Conservation (phyloP, 345 rosid genomes). For the Jatropha curcas region DNA sequence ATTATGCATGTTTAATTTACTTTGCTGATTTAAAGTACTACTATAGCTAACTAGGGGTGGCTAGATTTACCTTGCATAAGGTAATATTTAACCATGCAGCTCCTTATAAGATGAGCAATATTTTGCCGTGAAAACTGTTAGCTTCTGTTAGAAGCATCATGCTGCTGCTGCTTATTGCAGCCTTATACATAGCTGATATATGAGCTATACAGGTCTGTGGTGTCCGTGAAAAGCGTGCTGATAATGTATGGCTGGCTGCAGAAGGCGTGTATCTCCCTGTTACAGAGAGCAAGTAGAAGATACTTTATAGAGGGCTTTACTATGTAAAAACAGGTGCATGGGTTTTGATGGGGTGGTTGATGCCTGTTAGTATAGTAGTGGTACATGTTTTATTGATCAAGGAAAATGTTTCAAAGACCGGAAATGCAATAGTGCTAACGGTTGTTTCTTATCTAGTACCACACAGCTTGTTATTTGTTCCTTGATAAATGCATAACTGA, state of each 20-base stretch:
- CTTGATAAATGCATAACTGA: neutral
- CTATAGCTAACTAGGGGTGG: neutral
- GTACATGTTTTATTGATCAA: conserved; percentile 18
- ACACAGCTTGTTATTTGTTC: neutral
- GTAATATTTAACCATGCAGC: neutral
- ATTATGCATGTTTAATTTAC: neutral
- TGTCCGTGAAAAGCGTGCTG: conserved; percentile 74
- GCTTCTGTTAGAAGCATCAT: neutral
- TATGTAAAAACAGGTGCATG: conserved; percentile 35
- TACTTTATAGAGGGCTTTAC: neutral
- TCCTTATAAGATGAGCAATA: neutral
- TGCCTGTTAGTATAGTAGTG: conserved; percentile 27
- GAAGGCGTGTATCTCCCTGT: conserved; percentile 95
- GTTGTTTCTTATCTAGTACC: conserved; percentile 1
- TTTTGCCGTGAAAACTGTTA: neutral
- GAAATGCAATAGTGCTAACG: neutral
- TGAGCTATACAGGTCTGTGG: conserved; percentile 68
- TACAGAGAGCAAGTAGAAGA: conserved; percentile 50
- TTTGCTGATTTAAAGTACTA: neutral
- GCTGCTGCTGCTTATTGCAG: neutral
- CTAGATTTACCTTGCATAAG: neutral
- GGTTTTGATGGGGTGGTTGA: conserved; percentile 40
- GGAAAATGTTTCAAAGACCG: conserved; percentile 8
- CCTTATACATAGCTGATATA: conserved; percentile 8
- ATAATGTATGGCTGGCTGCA: conserved; percentile 93